A percentile compares a stretch with the other conserved stretches of the same genome.
phyloP scores from a whole-genome alignment of 2,329 filamentous ascomycete genomes.

The Aspergillus candidus region DNA sequence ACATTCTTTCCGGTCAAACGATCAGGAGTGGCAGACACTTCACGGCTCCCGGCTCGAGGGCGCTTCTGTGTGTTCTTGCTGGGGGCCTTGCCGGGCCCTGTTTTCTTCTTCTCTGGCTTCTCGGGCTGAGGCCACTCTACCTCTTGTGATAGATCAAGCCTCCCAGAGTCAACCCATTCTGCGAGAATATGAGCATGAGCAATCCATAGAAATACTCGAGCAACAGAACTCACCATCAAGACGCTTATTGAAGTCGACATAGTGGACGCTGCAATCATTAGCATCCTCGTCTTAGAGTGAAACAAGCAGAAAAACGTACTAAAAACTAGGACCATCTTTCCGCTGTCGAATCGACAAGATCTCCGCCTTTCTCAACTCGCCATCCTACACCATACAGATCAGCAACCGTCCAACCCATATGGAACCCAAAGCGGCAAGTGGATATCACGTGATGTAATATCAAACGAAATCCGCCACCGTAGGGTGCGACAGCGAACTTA shows the following conservation, averaged over 20 bases:
- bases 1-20: constrained; percentile 43
- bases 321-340: constrained; percentile 82
- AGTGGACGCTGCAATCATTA: constrained; percentile 61
- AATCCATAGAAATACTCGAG: not conserved
- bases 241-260: constrained; percentile 96
- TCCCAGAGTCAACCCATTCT: constrained; percentile 80
- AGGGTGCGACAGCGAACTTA: constrained; percentile 31
- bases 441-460: constrained; percentile 28
- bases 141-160: constrained; percentile 81
- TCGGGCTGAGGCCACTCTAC: constrained; percentile 96
- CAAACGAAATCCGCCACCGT: constrained; percentile 12
- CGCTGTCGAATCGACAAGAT: constrained; percentile 91
- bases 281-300: constrained; percentile 9
- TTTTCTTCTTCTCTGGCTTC: constrained; percentile 81
- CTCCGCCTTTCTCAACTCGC: constrained; percentile 82
- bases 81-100: constrained; percentile 49
- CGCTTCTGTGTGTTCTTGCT: constrained; percentile 56
- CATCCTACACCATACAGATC: constrained; percentile 50
- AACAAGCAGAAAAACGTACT: constrained; percentile 41
- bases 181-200: constrained; percentile 39
- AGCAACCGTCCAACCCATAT: not conserved
- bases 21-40: constrained; percentile 53
- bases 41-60: constrained; percentile 44
- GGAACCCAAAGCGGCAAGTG: too few relatives aligned
- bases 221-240: constrained; percentile 45